Evolutionary conservation across 495 filamentous ascomycete genomes (phyloP), one percentile per base, ranked within the genome.

Genomic region (Penicillium ochrochloron): DNA sequence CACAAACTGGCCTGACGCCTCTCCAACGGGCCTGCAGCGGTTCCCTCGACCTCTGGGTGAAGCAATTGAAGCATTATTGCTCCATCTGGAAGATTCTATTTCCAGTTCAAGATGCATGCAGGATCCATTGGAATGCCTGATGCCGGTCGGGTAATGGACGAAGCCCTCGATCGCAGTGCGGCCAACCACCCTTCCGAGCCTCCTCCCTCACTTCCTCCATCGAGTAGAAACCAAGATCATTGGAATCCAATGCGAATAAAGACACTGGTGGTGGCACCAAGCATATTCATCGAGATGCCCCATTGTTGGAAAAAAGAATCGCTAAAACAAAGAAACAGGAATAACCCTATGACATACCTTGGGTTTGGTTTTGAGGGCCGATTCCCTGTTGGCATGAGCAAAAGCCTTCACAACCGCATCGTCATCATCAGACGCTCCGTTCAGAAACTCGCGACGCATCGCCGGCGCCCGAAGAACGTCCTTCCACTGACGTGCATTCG

Each of bases 281-380:
- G 12, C 12, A 3, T 0, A 25, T 17, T 17, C 25, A 27, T 27
- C 2, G 4, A 2, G 25, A 27, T 27, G 25, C 25, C 4, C 25
- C 25, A 27, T 2, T 27, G 25, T 27, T 27, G 25, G 25, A 17
- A 57, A 19, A 50, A 29, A 6, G 52, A 17, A 54, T 34, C 34
- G 41, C 29, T 48, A 31, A 50, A 57, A n/a, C 8, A 56, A 25
- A 25, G 42, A 15, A 57, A 46, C 41, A 61, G 23, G 59, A 12
- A 29, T 56, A 54, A 61, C 31, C 54, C 52, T 55, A 10, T n/a
- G 50, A 60, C 85, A 66, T 74, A 94, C 91, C 86, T 93, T 94
- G 0, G 93, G 93, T 70, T 90, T 90, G 41, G 85, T 93, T 82
- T 95, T 95, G 12, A 97, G 78, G 48, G 91, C 90, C 59, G 84